Base-by-base conservation (phyloP, 2,329 filamentous ascomycete species). In the Fusarium mangiferae region DNA sequence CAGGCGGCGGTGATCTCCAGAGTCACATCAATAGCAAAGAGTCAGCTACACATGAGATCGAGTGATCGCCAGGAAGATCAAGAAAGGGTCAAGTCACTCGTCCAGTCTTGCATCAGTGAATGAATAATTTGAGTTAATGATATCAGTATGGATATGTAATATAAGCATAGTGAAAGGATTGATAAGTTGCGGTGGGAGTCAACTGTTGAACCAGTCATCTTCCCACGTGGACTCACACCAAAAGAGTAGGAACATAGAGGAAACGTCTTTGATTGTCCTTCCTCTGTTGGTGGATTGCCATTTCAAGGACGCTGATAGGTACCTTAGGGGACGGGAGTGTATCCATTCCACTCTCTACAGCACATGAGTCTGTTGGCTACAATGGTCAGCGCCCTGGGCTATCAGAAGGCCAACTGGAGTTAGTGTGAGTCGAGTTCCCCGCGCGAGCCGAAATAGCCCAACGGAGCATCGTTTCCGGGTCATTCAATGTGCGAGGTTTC, bases 171-270 rank as follows among this genome's bases (percentile, higher is more conserved):
- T 24, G 42, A 60, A 38, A 39, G 41, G 69, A 52, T 70, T 38
- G 62, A 73, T 64, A 61, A 44, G 60, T 30, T 41, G 35, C 15
- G 15, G 35, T 24, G 30, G 30, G 39, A 55, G 24, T 55, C 26
- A 39, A 41, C 20, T 55, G 51, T 41, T 51, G 39, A 45, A 54
- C 61, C 61, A 70, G 72, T 55, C 62, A 62, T 46, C 45, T n/a
- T 51, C 66, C 59, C 66, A 75, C 69, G 72, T 75, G 73, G 59
- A 62, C 66, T 72, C 48, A 35, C 48, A 49, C 35, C 54, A 39
- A 56, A 58, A 48, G 52, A 69, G 41, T 33, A 54, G 54, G 52
- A 66, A 41, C 44, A 44, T 49, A 28, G 48, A 51, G 52, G 42
- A 39, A 63, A 51, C 57, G 33, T 44, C 55, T 58, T 70, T 65